Conservation (phyloP, 768 basidiomycete genomes). For the Pleurotus sapidus region DNA sequence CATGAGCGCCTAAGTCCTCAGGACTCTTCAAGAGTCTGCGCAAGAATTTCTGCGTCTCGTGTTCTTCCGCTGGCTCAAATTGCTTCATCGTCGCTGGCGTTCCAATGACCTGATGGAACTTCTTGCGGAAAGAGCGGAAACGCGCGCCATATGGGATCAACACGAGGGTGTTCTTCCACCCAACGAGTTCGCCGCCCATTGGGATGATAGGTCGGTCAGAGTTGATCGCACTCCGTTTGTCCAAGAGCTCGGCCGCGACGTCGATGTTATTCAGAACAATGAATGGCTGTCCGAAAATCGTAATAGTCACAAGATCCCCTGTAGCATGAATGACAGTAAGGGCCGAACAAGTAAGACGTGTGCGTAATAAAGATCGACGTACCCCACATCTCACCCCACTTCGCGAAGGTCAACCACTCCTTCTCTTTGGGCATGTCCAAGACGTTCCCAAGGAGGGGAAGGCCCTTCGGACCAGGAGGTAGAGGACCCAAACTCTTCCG, state of each 20-base stretch:
- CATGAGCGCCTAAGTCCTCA: conserved; percentile 26
- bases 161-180: conserved; percentile 29
- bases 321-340: neutral
- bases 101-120: conserved; percentile 40
- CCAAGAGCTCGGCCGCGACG: conserved; percentile 45
- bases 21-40: conserved; percentile 33
- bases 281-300: conserved; percentile 41
- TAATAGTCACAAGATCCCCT: conserved; percentile 33
- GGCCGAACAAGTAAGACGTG: neutral
- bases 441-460: conserved; percentile 35
- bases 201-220: conserved; percentile 49
- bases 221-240: conserved; percentile 49
- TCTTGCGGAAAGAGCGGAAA: conserved; percentile 36
- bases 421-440: conserved; percentile 23
- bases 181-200: conserved; percentile 30
- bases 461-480: conserved; percentile 34
- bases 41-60: conserved; percentile 36
- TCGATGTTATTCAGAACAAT: conserved; percentile 40
- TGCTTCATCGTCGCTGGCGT: conserved; percentile 31
- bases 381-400: conserved; percentile 32
- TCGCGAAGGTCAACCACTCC: conserved; percentile 25
- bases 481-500: conserved; percentile 18
- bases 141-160: conserved; percentile 35
- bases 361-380: neutral
- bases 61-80: conserved; percentile 36